Evolutionary conservation across 177 flowering plant genomes (phyloP), one percentile per base, ranked within the genome.

Genomic region (Telopea speciosissima): DNA sequence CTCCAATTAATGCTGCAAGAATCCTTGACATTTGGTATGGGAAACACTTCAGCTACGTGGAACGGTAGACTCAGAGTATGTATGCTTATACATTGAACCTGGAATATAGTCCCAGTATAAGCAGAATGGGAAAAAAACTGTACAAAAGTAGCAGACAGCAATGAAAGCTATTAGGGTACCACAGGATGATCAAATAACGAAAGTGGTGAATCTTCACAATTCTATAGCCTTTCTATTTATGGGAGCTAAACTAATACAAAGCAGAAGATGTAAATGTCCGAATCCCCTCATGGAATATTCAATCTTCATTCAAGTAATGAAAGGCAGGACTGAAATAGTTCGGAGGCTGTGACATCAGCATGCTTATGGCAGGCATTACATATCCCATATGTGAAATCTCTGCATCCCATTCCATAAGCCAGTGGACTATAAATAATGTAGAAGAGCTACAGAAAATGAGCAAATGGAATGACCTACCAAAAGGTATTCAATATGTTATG

Each of bases 1-100:
- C 93, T 85, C 96, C 98, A 67, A 90, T 36, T 76, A 90, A 77
- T 79, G 91, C 93, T 83, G 96, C 97, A 91, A 89, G 93, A 88
- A 85, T 73, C 86, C 76, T 82, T 86, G 96, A 89, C 98, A 93
- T 93, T 81, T 88, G 88, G 83, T 80, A 77, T 68, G 77, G 75
- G 82, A 83, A 74, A 75, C 77, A 77, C 80, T 81, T 85, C 81
- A 85, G 69, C 74, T 73, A 73, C 56, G 52, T 68, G 17, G 75
- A 72, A 78, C 71, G 67, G 67, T 70, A 68, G 67, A 72, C 70
- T 63, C 42, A 6, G n/a, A 21, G 65, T 66, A 31, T 72, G 70
- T 73, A 62, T 70, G 72, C 73, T 70, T 63, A 70, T 65, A 76
- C 83, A 81, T 83, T 52, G 81, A 85, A 82, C 84, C 88, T 86